A percentile compares a stretch with the other conserved stretches of the same genome.
phyloP scores from a whole-genome alignment of 805 yeast genomes.

The Kodamaea neixiangensis region DNA sequence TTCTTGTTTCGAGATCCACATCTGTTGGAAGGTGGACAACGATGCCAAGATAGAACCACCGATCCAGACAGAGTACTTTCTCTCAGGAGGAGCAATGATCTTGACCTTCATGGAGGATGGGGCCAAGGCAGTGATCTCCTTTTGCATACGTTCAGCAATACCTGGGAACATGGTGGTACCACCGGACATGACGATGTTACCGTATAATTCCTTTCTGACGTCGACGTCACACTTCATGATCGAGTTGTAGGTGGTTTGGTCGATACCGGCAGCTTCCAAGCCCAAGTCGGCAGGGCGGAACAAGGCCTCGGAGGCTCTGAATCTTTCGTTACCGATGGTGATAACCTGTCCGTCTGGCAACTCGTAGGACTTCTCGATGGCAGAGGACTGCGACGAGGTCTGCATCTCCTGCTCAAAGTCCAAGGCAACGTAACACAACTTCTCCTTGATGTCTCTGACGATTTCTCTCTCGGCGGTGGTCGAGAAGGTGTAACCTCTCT shows the following conservation, averaged over 20 bases:
- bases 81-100: constrained; percentile 99
- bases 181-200: constrained; percentile 99
- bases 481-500: constrained; percentile 98
- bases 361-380: constrained; percentile 98
- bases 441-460: constrained; percentile 92
- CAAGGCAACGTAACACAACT: constrained; percentile 97
- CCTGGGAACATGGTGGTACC: constrained; percentile 99
- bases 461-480: constrained; percentile 99
- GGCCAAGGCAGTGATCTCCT: constrained; percentile 99
- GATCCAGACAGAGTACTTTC: constrained; percentile 99
- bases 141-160: constrained; percentile 99
- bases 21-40: constrained; percentile 99
- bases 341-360: constrained; percentile 99
- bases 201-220: constrained; percentile 98
- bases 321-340: constrained; percentile 99
- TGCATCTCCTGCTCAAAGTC: constrained; percentile 99
- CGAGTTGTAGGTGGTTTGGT: constrained; percentile 93
- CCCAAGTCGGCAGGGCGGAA: constrained; percentile 95
- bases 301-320: constrained; percentile 99
- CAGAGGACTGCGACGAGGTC: constrained; percentile 97
- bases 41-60: constrained; percentile 99
- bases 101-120: constrained; percentile 99
- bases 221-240: constrained; percentile 99
- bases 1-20: constrained; percentile 99
- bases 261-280: constrained; percentile 97